A percentile compares a stretch with the other conserved stretches of the same genome.
Conservation (phyloP, 2,329 filamentous ascomycete genomes). For the Cordyceps tenuipes region DNA sequence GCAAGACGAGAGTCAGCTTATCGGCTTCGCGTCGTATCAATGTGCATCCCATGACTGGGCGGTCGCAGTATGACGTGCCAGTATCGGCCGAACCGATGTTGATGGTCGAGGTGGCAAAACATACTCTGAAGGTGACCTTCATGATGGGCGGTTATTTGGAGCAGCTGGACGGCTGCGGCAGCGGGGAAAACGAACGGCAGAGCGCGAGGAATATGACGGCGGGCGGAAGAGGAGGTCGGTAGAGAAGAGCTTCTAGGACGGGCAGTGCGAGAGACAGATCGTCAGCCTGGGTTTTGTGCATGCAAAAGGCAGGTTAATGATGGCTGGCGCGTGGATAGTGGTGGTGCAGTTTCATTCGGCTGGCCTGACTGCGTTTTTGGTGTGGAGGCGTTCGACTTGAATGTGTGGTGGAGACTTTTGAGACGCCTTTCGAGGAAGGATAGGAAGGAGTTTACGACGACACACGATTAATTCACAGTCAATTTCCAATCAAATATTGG, state of each 20-base stretch:
- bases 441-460: too few relatives aligned
- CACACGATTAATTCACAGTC: too few relatives aligned
- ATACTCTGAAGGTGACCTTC: conserved; percentile 62
- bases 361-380: conserved; percentile 6
- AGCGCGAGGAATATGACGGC: background rate
- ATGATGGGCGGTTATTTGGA: conserved; percentile 40
- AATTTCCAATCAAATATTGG: too few relatives aligned
- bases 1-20: background rate
- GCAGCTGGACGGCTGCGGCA: conserved; percentile 21
- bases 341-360: background rate
- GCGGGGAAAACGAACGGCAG: background rate
- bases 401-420: background rate
- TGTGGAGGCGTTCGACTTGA: conserved; percentile 10
- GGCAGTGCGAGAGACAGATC: background rate
- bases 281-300: background rate
- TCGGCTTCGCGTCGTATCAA: background rate
- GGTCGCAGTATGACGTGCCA: background rate
- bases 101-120: conserved; percentile 18
- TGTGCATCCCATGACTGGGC: background rate
- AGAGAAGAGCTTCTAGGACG: conserved; percentile 12
- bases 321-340: background rate
- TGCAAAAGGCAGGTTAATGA: conserved; percentile 2
- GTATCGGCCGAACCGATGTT: background rate
- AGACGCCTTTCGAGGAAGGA: background rate
- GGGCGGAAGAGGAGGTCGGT: background rate